Base-by-base conservation (phyloP, 768 basidiomycete species). In the Suillus spraguei region DNA sequence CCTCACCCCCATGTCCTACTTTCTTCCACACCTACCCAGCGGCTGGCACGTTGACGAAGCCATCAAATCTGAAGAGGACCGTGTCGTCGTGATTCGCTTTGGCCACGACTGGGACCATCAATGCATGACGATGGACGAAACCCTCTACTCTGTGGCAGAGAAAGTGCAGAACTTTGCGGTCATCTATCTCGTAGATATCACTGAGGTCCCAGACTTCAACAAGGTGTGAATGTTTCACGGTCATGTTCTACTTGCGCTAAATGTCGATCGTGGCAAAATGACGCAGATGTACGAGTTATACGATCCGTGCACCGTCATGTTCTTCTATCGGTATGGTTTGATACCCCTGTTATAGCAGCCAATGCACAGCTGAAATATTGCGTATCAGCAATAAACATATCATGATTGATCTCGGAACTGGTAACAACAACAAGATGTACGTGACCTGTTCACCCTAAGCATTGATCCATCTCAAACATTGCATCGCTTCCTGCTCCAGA, bases 21-120 rank as follows among this genome's bases (percentile, higher is more conserved):
- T 94, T 73, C 85, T 95, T 14, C 91, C 92, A 0, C 92, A 95
- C 70, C 82, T 95, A 4, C 91, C 90, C 1, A 92, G 92, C 69
- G 94, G 95, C 44, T 98, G 97, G 97, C 97, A 99, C 73, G 97
- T 99, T 65, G 97, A 99, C 72, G 96, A 98, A 74, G 95, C 97
- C 9, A 99, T 99, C 77, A 94, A 97, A 68, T 96, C 94, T 0
- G 97, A 99, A 76, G 97, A 99, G 75, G 95, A 97, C 71, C 85
- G 97, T 49, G 86, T 97, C 39, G 97, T 98, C 32, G 92, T 95
- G 60, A 89, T 98, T 54, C 89, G 96, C 4, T 99, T 98, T 72
- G 97, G 96, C 0, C 92, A 95, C 72, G 95, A 96, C 75, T 91
- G 89, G 88, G 94, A 99, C 74, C 78, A 83, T 0, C 90, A 97